Evolutionary conservation across 192 early-diverging fungal species (phyloP).

Genomic region (Phycomyces nitens): DNA sequence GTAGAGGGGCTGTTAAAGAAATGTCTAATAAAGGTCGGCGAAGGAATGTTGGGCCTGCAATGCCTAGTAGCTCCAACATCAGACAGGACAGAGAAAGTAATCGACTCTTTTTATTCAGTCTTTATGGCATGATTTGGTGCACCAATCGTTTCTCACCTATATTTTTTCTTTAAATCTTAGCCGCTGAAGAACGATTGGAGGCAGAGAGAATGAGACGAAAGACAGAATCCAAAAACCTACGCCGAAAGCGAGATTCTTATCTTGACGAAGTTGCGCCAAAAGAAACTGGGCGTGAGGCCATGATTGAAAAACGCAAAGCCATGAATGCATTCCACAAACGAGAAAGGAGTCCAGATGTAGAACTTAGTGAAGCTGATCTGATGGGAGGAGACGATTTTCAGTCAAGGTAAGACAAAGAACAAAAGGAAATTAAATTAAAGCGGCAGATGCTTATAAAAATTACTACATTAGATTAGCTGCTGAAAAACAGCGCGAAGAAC

Average conservation of each 20-base stretch:
- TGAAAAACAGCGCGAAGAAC: constrained; percentile 36
- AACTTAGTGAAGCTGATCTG: constrained; percentile 58
- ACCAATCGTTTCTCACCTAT: no score
- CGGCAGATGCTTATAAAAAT: neutral
- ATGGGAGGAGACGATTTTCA: constrained; percentile 58
- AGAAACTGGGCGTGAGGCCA: constrained; percentile 59
- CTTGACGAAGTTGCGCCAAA: constrained; percentile 70
- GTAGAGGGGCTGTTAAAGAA: constrained; percentile 7
- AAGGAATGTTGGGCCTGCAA: constrained; percentile 6
- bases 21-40: neutral
- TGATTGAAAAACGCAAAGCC: constrained; percentile 58
- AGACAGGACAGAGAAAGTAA: neutral
- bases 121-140: neutral
- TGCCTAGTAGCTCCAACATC: neutral
- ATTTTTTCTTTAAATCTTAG: no score
- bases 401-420: constrained; percentile 18
- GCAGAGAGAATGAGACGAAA: constrained; percentile 31
- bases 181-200: constrained; percentile 43
- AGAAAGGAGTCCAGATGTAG: constrained; percentile 61
- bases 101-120: neutral
- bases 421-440: neutral
- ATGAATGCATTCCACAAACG: constrained; percentile 54
- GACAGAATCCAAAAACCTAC: constrained; percentile 37
- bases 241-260: constrained; percentile 47
- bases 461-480: constrained; percentile 37